Evolutionary conservation across 495 filamentous ascomycete genomes (phyloP), one percentile per base, ranked within the genome.

Genomic region (Penicillium manginii): DNA sequence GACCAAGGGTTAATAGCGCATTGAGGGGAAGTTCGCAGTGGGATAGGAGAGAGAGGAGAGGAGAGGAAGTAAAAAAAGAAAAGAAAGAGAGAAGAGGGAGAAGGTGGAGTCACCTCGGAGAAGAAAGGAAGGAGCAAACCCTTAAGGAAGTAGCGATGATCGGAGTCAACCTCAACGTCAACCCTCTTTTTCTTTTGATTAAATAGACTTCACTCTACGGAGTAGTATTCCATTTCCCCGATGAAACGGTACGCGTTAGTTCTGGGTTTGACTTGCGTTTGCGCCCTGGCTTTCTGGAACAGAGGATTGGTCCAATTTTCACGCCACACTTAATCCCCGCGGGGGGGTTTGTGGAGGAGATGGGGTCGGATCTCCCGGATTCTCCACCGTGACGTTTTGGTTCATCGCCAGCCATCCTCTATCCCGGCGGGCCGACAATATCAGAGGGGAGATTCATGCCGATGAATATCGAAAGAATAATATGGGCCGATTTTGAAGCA

Each of bases 291-390:
- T 37, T 37, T 37, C 35, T 37, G 9, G 11, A 14, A 14, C 11
- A 37, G 14, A 37, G 40, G 8, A 43, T 43, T 17, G 40, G 40
- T 4, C 17, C 12, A 43, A 4, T n/a, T 21, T 21, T 54, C 22
- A 15, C 55, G 55, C 55, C 56, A 58, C 50, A 53, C 47, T 43
- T 51, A 33, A 37, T 48, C 42, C 50, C 56, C 56, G 40, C 40
- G 26, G 26, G 26, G 26, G 26, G 40, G 18, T 43, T 43, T 43
- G 56, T 50, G 42, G 56, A 39, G 50, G 56, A 43, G 56, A 50
- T 53, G 56, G 29, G 17, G 40, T 3, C 39, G 48, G 55, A 58
- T 52, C 55, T 48, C 26, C 55, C 48, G 55, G 15, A n/a, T 52
- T 22, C 56, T 53, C 56, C 56, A 58, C 56, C 55, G 48, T 37